Evolutionary conservation across 2,329 filamentous ascomycete species (phyloP), one percentile per base, ranked within the genome.

Genomic region (Moelleriella libera): DNA sequence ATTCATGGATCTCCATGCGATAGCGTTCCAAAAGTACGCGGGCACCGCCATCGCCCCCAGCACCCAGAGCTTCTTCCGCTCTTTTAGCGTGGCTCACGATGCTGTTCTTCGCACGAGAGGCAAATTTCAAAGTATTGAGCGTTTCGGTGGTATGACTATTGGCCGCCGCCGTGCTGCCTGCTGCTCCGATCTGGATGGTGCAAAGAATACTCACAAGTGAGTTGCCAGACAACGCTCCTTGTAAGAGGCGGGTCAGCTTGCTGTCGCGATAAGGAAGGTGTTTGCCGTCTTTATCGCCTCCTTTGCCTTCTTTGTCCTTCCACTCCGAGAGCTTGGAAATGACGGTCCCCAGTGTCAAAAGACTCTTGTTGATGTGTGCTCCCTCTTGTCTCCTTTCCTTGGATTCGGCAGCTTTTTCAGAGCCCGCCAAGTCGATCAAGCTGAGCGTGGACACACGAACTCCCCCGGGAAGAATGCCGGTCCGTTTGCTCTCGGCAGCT

Each of bases 351-450:
- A 98, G 71, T 0, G 92, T 98, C 49, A 98, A 78, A 59, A 98
- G 68, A 63, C 88, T 96, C 69, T 97, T 97, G 72, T 98, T 98
- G 68, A 98, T 98, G 62, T 98, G 92, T 10, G 90, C 90, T 52
- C 92, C 92, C 66, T 98, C 92, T 12, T 88, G 87, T 43, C 92
- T 78, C 47, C 92, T 80, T 67, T 97, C 92, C 63, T 97, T 98
- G 47, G 83, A 85, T 58, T 97, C 92, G 4, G 92, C 92, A 41
- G 92, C 92, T 65, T 90, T 88, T 63, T 98, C 92, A 0, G 92
- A 97, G 40, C 92, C 92, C 47, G 92, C 92, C 55, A 98, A 71
- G 75, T 98, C 92, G 54, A 98, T 98, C 60, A 98, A 68, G 61
- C 89, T 96, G 48, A 98, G 68, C 0, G 92, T 97, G 12, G 90